phyloP scores from a whole-genome alignment of 768 basidiomycete genomes.

The Suillus americanus region DNA sequence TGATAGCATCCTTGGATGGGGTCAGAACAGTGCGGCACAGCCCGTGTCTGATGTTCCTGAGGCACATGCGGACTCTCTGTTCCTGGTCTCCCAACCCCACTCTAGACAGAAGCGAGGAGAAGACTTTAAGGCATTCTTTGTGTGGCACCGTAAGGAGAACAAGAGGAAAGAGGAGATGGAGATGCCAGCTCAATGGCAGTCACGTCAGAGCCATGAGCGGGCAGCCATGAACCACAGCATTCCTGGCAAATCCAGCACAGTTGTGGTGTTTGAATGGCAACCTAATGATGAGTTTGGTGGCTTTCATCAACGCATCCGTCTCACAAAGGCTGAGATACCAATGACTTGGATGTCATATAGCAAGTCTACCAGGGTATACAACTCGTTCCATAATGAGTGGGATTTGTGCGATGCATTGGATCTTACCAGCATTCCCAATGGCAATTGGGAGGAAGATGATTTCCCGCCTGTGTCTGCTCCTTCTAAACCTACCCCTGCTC shows the following conservation, averaged over 20 bases:
- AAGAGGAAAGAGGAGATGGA: not conserved
- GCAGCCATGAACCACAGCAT: not conserved
- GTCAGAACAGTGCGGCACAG: not conserved
- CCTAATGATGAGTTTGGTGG: not conserved
- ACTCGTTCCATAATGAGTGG: constrained; percentile 1
- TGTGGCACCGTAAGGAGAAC: not conserved
- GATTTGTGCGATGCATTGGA: not conserved
- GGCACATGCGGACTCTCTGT: not conserved
- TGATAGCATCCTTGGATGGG: not conserved
- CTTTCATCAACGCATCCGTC: not conserved
- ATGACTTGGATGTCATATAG: not conserved
- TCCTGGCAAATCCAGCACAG: not conserved
- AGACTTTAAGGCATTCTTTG: not conserved
- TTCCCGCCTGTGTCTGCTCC: not conserved
- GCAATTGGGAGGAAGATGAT: not conserved
- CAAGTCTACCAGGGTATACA: not conserved
- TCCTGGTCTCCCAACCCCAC: not conserved
- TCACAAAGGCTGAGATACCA: not conserved
- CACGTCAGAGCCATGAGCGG: not conserved
- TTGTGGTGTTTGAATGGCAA: not conserved
- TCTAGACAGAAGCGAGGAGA: not conserved
- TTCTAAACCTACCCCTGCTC: not conserved
- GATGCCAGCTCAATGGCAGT: not conserved
- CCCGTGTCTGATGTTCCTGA: not conserved
- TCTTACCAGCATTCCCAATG: not conserved